A percentile compares a stretch with the other conserved stretches of the same genome.
These are phyloP conservation scores for Penicillium sp. DNA, from an alignment of 2,329 filamentous ascomycete species.

Conservation along the genomic window DNA sequence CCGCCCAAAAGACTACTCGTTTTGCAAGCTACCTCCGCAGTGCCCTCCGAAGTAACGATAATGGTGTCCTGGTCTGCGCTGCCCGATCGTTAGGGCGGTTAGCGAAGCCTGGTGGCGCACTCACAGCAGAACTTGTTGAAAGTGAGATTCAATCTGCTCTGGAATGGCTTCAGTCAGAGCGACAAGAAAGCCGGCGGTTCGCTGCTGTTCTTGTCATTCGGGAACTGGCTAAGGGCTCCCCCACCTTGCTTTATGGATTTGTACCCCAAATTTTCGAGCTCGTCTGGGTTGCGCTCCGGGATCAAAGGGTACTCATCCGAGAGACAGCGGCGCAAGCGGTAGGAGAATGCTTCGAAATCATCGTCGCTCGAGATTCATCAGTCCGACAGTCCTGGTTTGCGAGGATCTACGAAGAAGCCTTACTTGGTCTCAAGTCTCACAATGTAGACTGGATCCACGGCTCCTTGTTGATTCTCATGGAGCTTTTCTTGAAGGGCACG, in stretches of 20 bases:
- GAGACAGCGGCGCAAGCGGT: constrained; percentile 89
- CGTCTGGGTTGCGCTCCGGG: constrained; percentile 89
- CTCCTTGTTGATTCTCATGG: constrained; percentile 87
- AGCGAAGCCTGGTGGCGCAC: constrained; percentile 82
- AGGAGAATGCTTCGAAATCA: constrained; percentile 92
- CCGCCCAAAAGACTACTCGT: constrained; percentile 85
- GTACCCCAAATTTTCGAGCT: constrained; percentile 93
- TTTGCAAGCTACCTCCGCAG: constrained; percentile 87
- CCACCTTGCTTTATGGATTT: constrained; percentile 91
- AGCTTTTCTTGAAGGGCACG: constrained; percentile 85
- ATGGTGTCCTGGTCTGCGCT: constrained; percentile 81
- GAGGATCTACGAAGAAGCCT: constrained; percentile 82
- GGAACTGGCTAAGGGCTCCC: constrained; percentile 85
- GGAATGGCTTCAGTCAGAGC: constrained; percentile 93
- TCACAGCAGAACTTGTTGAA: constrained; percentile 93
- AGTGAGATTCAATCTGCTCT: constrained; percentile 93
- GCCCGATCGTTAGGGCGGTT: constrained; percentile 84
- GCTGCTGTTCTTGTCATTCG: constrained; percentile 86
- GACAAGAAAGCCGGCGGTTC: constrained; percentile 87
- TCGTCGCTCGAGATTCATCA: constrained; percentile 82
- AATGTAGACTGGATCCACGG: constrained; percentile 87
- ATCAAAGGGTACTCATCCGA: constrained; percentile 83
- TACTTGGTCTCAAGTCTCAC: constrained; percentile 69
- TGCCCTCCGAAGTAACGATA: constrained; percentile 84
- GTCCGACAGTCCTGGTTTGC: constrained; percentile 84